Evolutionary conservation across 495 filamentous ascomycete species (phyloP), one percentile per base, ranked within the genome.

Genomic region (Tuber umbilicatum): DNA sequence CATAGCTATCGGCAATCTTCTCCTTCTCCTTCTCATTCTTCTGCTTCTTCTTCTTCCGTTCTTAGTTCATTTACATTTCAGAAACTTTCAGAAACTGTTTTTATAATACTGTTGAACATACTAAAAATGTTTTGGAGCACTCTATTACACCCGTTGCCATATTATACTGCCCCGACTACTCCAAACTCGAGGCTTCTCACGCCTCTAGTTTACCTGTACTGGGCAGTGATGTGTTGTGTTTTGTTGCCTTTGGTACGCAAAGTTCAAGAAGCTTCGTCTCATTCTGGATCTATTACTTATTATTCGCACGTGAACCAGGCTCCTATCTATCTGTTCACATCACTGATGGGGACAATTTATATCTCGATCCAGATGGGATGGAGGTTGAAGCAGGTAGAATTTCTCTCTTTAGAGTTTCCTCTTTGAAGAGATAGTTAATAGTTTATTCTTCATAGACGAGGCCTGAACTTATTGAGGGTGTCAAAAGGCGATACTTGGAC

Each of bases 31-130:
- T 39, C 50, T 27, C 9, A 23, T 31, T 79, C 69, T 73, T 38
- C 55, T 70, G 72, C n/a, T 71, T 70, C 69, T 64, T 69, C 50
- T 31, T 79, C 69, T 73, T 38, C 55, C 72, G 72, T 71, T 70
- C 69, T 64, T 69, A 73, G 55, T 64, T 35, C 68, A 71, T 79
- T 71, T 70, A 68, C 55, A 45, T 78, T 72, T 39, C 74, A 70
- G 70, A 73, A 72, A 72, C 76, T 79, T 73, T 69, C 64, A 64
- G 75, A 73, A 78, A 73, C 77, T 67, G 78, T 77, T 78, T 50
- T 75, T 79, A 68, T 79, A 78, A 76, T 79, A 79, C 69, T 79
- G 78, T 76, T 79, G 64, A 71, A 69, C 37, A 74, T 73, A 71
- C 69, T 75, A 74, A 79, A 76, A 60, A 79, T 79, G 77, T 70